Evolutionary conservation across 805 yeast species (phyloP).

Genomic region (Candida pini): DNA sequence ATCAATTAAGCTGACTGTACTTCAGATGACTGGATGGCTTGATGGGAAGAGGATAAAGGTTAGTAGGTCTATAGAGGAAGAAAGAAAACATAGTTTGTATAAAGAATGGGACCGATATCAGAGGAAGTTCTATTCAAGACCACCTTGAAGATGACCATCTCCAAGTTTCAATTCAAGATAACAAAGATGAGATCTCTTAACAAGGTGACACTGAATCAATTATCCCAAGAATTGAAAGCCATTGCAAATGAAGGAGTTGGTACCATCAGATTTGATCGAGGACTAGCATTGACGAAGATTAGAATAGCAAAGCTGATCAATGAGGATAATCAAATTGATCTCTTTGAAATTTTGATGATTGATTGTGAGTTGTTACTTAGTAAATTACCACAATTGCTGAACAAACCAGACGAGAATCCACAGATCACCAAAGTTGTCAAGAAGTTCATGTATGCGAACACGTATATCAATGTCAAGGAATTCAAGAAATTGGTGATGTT

Average conservation of each 20-base stretch:
- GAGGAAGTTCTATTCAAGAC: slow-evolving; percentile 20
- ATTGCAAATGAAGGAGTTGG: slow-evolving; percentile 2
- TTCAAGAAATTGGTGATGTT: slow-evolving; percentile 18
- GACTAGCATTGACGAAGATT: slow-evolving; percentile 13
- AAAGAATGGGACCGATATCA: too few relatives aligned
- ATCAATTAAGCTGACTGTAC: too few relatives aligned
- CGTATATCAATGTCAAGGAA: slow-evolving; percentile 19
- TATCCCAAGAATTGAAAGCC: slow-evolving; percentile 17
- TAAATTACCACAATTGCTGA: slow-evolving; percentile 12
- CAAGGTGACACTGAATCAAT: slow-evolving; percentile 16
- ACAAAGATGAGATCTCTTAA: slow-evolving; percentile 22
- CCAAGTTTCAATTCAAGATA: slow-evolving; percentile 22
- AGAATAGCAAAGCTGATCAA: slow-evolving; percentile 18
- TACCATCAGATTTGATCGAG: slow-evolving; percentile 17
- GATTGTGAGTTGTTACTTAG: slow-evolving; percentile 21
- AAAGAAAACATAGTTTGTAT: too few relatives aligned
- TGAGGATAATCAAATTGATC: slow-evolving; percentile 21
- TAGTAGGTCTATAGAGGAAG: too few relatives aligned
- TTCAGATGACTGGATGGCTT: too few relatives aligned
- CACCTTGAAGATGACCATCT: slow-evolving; percentile 21
- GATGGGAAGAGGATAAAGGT: too few relatives aligned
- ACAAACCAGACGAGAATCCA: slow-evolving; percentile 13
- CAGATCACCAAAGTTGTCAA: slow-evolving; percentile 10
- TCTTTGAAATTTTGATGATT: slow-evolving; percentile 17
- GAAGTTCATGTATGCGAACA: slow-evolving; percentile 14